phyloP scores from a whole-genome alignment of 2,329 filamentous ascomycete species.

The Sclerotinia sclerotiorum region DNA sequence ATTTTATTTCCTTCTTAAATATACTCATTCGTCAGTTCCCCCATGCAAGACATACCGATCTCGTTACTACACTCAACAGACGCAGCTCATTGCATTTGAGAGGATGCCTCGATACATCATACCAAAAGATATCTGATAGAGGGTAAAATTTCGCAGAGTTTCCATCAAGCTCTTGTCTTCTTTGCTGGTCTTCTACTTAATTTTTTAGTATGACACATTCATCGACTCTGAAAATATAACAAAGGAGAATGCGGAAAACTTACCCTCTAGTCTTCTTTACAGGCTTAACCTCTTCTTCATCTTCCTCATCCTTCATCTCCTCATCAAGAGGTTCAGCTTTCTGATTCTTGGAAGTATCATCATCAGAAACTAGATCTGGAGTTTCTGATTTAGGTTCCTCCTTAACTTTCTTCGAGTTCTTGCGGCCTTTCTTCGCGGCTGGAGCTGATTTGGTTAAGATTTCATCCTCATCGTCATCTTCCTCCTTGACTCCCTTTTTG shows the following conservation, averaged over 20 bases:
- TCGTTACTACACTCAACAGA: not conserved
- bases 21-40: not conserved
- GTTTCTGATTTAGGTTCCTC: not conserved
- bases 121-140: not conserved
- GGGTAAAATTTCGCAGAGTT: not conserved
- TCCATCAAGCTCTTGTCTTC: not conserved
- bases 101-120: not conserved
- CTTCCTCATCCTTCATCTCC: not conserved
- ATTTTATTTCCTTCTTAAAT: no score
- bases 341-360: not conserved
- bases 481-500: constrained; percentile 11
- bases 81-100: not conserved
- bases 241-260: not conserved
- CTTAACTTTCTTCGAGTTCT: constrained; percentile 9
- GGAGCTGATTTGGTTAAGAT: constrained; percentile 6
- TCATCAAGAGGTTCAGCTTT: not conserved
- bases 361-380: not conserved
- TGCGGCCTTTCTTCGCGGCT: not conserved
- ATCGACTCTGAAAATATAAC: not conserved
- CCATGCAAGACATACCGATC: not conserved
- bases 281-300: constrained; percentile 6
- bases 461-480: constrained; percentile 18
- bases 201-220: not conserved
- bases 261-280: not conserved
- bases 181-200: not conserved